A percentile compares a stretch with the other conserved stretches of the same genome.
phyloP scores from a whole-genome alignment of 2,329 filamentous ascomycete species.

The Apiospora marii region DNA sequence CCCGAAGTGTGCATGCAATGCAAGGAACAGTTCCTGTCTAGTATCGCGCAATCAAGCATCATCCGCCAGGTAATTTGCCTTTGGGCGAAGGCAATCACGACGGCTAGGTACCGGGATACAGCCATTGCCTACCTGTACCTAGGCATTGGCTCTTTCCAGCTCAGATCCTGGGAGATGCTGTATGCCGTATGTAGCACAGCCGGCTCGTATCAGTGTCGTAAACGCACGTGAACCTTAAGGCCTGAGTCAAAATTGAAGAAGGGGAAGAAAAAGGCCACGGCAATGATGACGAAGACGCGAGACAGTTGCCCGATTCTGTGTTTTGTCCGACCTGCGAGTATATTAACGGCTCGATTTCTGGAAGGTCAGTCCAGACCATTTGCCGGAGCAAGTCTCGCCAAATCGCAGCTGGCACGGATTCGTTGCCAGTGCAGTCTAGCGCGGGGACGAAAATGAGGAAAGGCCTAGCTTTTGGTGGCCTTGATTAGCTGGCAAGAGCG shows the following conservation, averaged over 20 bases:
- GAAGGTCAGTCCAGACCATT: background rate
- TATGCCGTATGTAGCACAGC: constrained; percentile 6
- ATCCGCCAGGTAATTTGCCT: constrained; percentile 1
- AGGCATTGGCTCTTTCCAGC: background rate
- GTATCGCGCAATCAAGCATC: constrained; percentile 6
- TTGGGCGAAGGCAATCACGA: background rate
- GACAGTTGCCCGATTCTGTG: constrained; percentile 22
- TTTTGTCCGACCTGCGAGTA: background rate
- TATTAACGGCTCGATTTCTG: background rate
- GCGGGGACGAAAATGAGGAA: background rate
- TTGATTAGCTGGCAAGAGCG: constrained; percentile 17
- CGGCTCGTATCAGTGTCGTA: constrained; percentile 14
- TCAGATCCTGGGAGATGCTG: background rate
- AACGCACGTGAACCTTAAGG: constrained; percentile 19
- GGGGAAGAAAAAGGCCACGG: background rate
- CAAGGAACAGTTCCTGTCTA: constrained; percentile 4
- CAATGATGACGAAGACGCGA: background rate
- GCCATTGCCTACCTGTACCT: background rate
- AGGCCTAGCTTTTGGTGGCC: background rate
- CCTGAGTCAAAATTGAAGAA: background rate
- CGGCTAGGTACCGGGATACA: constrained; percentile 9
- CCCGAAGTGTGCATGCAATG: constrained; percentile 15
- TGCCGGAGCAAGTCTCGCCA: no score
- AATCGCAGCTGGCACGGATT: background rate
- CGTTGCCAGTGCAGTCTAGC: constrained; percentile 3